These are phyloP conservation scores for Penicillium italicum DNA, from an alignment of 2,329 filamentous ascomycete species.

Conservation along the genomic window DNA sequence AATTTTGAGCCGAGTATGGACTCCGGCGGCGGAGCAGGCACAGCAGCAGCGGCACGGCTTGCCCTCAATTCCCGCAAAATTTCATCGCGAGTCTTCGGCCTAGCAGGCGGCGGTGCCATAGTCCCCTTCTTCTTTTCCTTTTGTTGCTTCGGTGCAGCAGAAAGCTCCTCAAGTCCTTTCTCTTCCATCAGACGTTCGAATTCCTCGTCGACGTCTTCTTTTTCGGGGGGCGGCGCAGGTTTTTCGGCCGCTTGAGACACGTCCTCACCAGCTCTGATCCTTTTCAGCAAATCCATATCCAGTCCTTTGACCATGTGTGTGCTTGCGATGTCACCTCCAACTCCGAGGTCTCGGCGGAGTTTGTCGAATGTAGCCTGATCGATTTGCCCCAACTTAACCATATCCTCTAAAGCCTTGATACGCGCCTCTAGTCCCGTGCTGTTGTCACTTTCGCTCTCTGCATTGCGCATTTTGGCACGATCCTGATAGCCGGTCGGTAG, in stretches of 20 bases:
- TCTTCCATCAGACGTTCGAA: slow-evolving; percentile 44
- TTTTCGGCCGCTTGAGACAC: slow-evolving; percentile 40
- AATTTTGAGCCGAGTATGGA: slow-evolving; percentile 54
- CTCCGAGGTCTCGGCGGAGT: slow-evolving; percentile 66
- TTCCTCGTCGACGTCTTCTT: slow-evolving; percentile 61
- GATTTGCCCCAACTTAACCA: slow-evolving; percentile 78
- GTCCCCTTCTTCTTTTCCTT: slow-evolving; percentile 50
- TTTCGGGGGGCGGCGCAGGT: slow-evolving; percentile 25
- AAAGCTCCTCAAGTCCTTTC: slow-evolving; percentile 32
- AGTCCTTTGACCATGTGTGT: slow-evolving; percentile 91
- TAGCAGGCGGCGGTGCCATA: slow-evolving; percentile 44
- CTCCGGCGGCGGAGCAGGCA: slow-evolving; percentile 44
- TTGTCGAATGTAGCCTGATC: slow-evolving; percentile 74
- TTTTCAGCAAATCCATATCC: slow-evolving; percentile 68
- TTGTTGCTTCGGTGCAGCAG: slow-evolving; percentile 33
- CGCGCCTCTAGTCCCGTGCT: slow-evolving; percentile 58
- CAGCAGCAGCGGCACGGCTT: slow-evolving; percentile 42
- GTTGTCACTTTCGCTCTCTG: slow-evolving; percentile 52
- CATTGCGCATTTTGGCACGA: slow-evolving; percentile 63
- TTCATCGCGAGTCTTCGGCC: slow-evolving; percentile 56
- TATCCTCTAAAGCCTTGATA: slow-evolving; percentile 74
- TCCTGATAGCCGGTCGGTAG: slow-evolving; percentile 80
- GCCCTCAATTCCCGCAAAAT: slow-evolving; percentile 59
- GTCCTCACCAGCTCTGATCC: slow-evolving; percentile 51
- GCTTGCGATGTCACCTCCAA: slow-evolving; percentile 73